Conservation (phyloP, 2,329 filamentous ascomycete species). For the Fusarium penzigii region DNA sequence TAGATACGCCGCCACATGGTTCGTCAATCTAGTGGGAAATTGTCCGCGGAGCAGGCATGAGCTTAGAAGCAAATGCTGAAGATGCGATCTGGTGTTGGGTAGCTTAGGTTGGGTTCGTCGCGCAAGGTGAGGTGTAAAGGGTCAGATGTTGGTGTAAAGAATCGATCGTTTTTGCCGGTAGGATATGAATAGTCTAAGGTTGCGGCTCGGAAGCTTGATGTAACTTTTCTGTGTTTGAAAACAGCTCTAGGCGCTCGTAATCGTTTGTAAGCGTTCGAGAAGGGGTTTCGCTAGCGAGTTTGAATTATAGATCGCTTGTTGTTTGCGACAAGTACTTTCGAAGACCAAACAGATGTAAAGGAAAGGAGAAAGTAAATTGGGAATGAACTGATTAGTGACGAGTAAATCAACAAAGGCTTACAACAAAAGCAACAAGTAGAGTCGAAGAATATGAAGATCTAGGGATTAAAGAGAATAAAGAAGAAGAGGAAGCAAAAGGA, state of each 20-base stretch:
- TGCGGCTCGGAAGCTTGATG: too few relatives aligned
- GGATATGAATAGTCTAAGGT: too few relatives aligned
- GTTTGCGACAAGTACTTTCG: slow-evolving; percentile 6
- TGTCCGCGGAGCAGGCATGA: slow-evolving; percentile 29
- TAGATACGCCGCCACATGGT: slow-evolving; percentile 92
- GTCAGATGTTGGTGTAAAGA: neutral
- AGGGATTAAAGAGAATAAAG: neutral
- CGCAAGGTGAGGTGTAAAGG: neutral
- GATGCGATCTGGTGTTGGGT: slow-evolving; percentile 19
- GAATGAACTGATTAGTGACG: slow-evolving; percentile 12
- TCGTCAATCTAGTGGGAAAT: slow-evolving; percentile 18
- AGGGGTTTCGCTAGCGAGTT: slow-evolving; percentile 4
- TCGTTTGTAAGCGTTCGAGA: too few relatives aligned
- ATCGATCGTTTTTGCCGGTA: too few relatives aligned
- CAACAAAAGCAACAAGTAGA: neutral
- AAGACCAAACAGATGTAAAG: slow-evolving; percentile 2
- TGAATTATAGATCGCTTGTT: slow-evolving; percentile 1
- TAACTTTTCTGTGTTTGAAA: too few relatives aligned
- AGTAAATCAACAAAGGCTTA: slow-evolving; percentile 4
- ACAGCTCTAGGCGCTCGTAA: too few relatives aligned
- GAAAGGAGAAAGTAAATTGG: slow-evolving; percentile 7
- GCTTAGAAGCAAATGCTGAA: slow-evolving; percentile 21
- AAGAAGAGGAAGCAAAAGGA: slow-evolving; percentile 6
- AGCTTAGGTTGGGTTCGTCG: slow-evolving; percentile 5
- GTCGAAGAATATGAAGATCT: too few relatives aligned